Evolutionary conservation across 2,329 filamentous ascomycete species (phyloP), one percentile per base, ranked within the genome.

Genomic region (Colletotrichum sp.): DNA sequence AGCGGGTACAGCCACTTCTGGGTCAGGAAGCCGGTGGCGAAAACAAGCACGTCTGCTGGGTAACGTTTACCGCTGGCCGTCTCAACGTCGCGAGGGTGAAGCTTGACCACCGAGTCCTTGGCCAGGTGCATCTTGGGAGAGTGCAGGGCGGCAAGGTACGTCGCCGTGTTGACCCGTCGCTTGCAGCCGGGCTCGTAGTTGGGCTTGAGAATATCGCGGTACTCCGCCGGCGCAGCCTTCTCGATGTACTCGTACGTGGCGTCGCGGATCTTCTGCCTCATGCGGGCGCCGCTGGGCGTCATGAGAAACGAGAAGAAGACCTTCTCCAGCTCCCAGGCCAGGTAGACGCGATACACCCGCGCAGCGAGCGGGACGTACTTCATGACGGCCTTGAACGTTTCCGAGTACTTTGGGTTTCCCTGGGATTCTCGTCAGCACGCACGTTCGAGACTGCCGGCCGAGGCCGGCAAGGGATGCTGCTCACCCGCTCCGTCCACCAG

Each of bases 181-280:
- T 69, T 69, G 67, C 67, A 69, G n/a, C 67, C 67, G 21, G 67
- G 67, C 65, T 82, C 80, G 76, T 85, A 81, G 66, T 86, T 84
- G n/a, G 86, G 84, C 28, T 86, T 79, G 74, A 87, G 87, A 30
- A 86, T 71, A 68, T 82, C 84, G 75, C 86, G 85, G 64, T 69
- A 69, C 55, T 69, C 26, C 52, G 52, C 67, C 5, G 55, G 55
- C 12, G 67, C 67, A n/a, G 62, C 55, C 10, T 60, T 24, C 10
- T 69, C 52, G 30, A 69, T 69, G 24, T 69, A 69, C 12, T 59
- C 24, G 32, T 62, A 69, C 12, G 67, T 69, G 30, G 67, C 52
- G 55, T 63, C 67, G 28, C 67, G 67, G 10, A 69, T 69, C 55
- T 62, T 69, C 18, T 69, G 67, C 26, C 67, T 21, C 55, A 44